Base-by-base conservation (phyloP, 306 rosid genomes). In the Quercus cerris region DNA sequence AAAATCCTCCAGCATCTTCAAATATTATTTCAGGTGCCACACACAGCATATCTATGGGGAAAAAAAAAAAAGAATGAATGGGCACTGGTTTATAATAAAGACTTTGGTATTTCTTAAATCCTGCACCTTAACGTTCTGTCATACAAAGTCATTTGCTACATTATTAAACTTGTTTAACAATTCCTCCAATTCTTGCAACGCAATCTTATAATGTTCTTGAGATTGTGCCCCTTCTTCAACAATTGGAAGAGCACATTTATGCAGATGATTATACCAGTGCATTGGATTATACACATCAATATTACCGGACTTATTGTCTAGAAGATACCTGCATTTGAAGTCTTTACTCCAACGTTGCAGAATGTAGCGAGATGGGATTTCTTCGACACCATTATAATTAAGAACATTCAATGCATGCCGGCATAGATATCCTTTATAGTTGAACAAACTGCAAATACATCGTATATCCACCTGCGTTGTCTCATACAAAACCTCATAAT, bases 391-490 rank as follows among this genome's bases (percentile, higher is more conserved):
- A 27, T 85, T 92, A 70, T 89, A 92, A 67, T 87, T 87, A 27
- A 92, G 92, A 77, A 89, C 97, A 58, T 80, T 92, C 79, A 92
- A 72, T 11, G 91, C 93, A 73, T 92, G 97, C 82, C 93, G 89
- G 80, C 97, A 90, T 41, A 92, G 86, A 78, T 90, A 90, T 30
- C 97, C 94, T 82, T 89, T 90, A 89, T 87, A 87, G 80, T 82
- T 89, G 91, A 92, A 86, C 89, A 90, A 87, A 78, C 95, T 89
- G 92, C 95, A 90, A 64, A 90, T 92, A 87, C 97, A 92, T 41
- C 95, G 84, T 51, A 90, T 86, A 66, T 89, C 93, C 80, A 84
- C 79, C 81, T 81, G 85, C 4, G 86, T 87, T 20, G 93, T 86
- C 83, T 90, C 92, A 4, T 81, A 92, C 80, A 90, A 70, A 44